These are phyloP conservation scores for Kodamaea neixiangensis DNA, from an alignment of 805 yeast species.

Conservation along the genomic window DNA sequence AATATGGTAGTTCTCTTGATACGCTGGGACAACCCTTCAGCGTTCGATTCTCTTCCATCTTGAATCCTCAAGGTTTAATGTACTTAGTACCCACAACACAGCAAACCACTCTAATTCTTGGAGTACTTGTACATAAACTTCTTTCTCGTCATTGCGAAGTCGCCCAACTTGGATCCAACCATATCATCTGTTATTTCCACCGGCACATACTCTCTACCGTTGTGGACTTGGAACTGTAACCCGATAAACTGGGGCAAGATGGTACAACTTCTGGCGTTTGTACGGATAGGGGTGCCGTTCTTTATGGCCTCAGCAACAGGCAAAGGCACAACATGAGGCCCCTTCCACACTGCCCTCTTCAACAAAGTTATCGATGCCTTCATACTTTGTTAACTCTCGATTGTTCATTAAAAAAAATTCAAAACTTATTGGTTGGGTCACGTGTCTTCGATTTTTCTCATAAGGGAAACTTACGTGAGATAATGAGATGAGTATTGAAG, in stretches of 20 bases:
- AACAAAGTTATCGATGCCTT: slow-evolving; percentile 34
- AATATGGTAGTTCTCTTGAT: not conserved
- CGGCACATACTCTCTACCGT: slow-evolving; percentile 91
- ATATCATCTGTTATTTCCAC: slow-evolving; percentile 87
- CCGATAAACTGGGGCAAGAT: slow-evolving; percentile 96
- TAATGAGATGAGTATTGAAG: slow-evolving; percentile 6
- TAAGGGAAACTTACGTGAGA: slow-evolving; percentile 2
- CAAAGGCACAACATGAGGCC: slow-evolving; percentile 92
- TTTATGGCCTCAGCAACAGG: slow-evolving; percentile 87
- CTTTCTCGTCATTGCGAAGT: slow-evolving; percentile 92
- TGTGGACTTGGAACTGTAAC: slow-evolving; percentile 89
- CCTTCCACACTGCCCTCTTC: slow-evolving; percentile 48
- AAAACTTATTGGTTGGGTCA: not conserved
- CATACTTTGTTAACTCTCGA: slow-evolving; percentile 22
- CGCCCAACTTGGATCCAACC: slow-evolving; percentile 96
- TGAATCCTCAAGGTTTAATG: not conserved
- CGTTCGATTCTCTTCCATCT: not conserved
- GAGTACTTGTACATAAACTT: slow-evolving; percentile 80
- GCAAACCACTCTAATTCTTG: slow-evolving; percentile 63
- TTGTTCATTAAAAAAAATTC: not conserved
- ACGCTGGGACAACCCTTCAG: too few relatives aligned
- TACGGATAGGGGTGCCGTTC: slow-evolving; percentile 83
- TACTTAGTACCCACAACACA: not conserved
- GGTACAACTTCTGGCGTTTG: slow-evolving; percentile 95
- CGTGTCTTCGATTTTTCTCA: not conserved